phyloP scores from a whole-genome alignment of 805 yeast species.

The Candida hispaniensis region DNA sequence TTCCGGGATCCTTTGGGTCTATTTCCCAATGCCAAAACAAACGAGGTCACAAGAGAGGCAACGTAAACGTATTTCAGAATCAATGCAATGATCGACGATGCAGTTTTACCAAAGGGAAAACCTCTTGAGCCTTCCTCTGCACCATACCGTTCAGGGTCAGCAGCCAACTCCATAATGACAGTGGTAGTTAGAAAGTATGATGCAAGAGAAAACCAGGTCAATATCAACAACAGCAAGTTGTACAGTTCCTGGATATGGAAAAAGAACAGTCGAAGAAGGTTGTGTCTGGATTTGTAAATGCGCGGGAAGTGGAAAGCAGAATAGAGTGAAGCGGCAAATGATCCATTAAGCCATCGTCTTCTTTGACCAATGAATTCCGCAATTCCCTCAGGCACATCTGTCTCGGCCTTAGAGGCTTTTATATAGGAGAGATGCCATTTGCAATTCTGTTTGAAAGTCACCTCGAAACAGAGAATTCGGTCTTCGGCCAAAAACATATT shows the following conservation, averaged over 20 bases:
- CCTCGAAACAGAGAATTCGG: conserved; percentile 54
- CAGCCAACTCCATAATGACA: conserved; percentile 41
- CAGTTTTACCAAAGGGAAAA: conserved; percentile 28
- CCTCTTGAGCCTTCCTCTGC: conserved; percentile 35
- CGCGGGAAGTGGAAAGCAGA: conserved; percentile 17
- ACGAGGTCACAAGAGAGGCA: conserved; percentile 48
- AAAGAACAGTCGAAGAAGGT: conserved; percentile 38
- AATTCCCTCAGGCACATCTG: conserved; percentile 55
- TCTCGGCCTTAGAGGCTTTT: conserved; percentile 53
- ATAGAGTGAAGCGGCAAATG: conserved; percentile 31
- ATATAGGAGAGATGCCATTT: conserved; percentile 55
- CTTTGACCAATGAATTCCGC: conserved; percentile 56
- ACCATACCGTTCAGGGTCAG: conserved; percentile 34
- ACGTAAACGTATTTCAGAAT: conserved; percentile 45
- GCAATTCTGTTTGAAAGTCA: conserved; percentile 46
- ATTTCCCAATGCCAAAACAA: conserved; percentile 53
- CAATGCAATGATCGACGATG: conserved; percentile 37
- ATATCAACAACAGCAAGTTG: conserved; percentile 42
- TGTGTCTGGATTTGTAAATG: conserved; percentile 43
- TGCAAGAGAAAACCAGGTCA: conserved; percentile 56
- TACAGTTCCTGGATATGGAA: conserved; percentile 48
- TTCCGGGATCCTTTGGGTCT: conserved; percentile 51
- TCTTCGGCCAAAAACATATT: conserved; percentile 65
- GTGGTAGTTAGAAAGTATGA: conserved; percentile 54
- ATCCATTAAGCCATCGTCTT: conserved; percentile 60